These are phyloP conservation scores for Venturia effusa DNA, from an alignment of 2,329 filamentous ascomycete genomes.

Conservation along the genomic window DNA sequence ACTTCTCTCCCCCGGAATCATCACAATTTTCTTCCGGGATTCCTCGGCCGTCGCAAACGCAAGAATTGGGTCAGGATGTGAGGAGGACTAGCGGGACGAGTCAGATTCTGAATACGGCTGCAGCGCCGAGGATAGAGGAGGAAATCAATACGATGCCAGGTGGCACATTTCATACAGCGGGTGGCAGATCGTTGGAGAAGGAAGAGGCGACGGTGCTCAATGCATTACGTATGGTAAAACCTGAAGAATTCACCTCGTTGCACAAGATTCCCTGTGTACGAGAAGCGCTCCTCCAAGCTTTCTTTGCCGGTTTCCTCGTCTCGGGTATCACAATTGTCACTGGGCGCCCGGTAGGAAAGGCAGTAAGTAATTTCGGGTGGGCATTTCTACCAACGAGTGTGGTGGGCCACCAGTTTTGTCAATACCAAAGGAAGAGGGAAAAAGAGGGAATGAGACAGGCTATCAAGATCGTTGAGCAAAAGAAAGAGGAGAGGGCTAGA, in stretches of 20 bases:
- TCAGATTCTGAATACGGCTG: constrained; percentile 11
- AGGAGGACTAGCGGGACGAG: constrained; percentile 7
- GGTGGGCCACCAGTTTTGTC: constrained; percentile 74
- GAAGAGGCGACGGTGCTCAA: constrained; percentile 29
- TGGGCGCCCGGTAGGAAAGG: constrained; percentile 11
- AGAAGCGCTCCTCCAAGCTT: constrained; percentile 72
- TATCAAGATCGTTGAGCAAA: constrained; percentile 68
- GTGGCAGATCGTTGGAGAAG: constrained; percentile 35
- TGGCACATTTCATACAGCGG: constrained; percentile 48
- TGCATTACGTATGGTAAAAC: constrained; percentile 55
- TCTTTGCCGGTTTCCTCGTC: constrained; percentile 64
- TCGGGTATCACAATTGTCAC: constrained; percentile 57
- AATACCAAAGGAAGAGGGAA: constrained; percentile 62
- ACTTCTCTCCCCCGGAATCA: not conserved
- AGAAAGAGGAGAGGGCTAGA: constrained; percentile 55
- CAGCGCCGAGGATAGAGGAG: constrained; percentile 24
- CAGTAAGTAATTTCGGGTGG: constrained; percentile 44
- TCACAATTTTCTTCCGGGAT: not conserved
- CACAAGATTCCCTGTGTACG: constrained; percentile 76
- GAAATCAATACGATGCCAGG: constrained; percentile 45
- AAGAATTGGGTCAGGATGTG: not conserved
- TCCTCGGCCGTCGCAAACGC: not conserved
- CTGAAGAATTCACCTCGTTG: constrained; percentile 59
- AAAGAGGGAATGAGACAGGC: constrained; percentile 74
- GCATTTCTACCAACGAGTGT: constrained; percentile 61